These are phyloP conservation scores for Dictyophora rubrovolvata DNA, from an alignment of 768 basidiomycete genomes.

Conservation along the genomic window DNA sequence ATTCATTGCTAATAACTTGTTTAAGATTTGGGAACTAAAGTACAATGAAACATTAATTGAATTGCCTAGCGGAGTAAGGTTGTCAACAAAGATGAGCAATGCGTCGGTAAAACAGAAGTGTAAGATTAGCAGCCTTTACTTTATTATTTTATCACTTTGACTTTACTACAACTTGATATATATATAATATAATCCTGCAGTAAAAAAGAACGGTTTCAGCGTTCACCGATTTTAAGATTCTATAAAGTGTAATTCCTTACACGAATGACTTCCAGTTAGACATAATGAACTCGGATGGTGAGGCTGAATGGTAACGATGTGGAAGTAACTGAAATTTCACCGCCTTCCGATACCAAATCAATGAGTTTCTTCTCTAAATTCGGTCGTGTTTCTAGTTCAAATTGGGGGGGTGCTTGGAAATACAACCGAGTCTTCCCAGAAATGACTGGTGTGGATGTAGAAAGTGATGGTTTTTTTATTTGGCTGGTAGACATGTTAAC, in stretches of 20 bases:
- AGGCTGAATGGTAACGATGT: constrained; percentile 80
- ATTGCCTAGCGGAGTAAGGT: no score
- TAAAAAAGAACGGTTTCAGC: no score
- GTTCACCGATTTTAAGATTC: background rate
- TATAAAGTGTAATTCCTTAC: background rate
- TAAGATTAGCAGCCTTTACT: no score
- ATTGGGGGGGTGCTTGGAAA: constrained; percentile 86
- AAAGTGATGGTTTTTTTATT: constrained; percentile 92
- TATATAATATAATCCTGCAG: no score
- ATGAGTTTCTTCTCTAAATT: constrained; percentile 82
- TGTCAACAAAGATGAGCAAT: no score
- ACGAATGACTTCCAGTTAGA: constrained; percentile 6
- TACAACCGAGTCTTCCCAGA: constrained; percentile 31
- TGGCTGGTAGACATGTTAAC: constrained; percentile 47
- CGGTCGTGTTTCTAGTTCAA: constrained; percentile 81
- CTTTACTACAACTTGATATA: no score
- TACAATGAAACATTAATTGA: no score
- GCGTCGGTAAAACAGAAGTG: no score
- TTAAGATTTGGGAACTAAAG: no score
- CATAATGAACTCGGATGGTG: constrained; percentile 22
- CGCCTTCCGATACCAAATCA: constrained; percentile 68
- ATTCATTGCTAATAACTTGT: no score
- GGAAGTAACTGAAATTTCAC: constrained; percentile 84
- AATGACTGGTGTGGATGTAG: constrained; percentile 59
- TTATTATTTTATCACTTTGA: no score